Percentiles rank a stretch among this genome's conserved stretches.
Evolutionary conservation across 305 asterid genomes (phyloP).

Genomic region (Rubia occidens): DNA sequence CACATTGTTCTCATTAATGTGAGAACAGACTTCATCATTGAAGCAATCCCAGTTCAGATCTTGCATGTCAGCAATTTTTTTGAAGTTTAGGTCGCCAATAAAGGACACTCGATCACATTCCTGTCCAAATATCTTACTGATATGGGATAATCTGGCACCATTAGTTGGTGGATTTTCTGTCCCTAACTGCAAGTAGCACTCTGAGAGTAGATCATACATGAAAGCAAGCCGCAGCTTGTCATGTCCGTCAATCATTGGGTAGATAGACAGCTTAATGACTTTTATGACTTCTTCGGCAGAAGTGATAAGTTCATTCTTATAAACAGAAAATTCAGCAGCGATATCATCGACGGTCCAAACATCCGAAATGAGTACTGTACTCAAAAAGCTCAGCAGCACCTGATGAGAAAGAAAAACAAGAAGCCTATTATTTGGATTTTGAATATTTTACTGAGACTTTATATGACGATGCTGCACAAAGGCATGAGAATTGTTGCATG

Average conservation of each 20-base stretch:
- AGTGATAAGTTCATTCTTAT: conserved; percentile 47
- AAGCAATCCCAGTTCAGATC: conserved; percentile 59
- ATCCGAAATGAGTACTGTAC: conserved; percentile 63
- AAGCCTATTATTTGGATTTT: neutral
- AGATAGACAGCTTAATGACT: conserved; percentile 44
- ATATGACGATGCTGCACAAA: neutral
- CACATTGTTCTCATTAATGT: conserved; percentile 57
- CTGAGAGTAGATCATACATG: conserved; percentile 62
- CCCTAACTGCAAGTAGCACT: conserved; percentile 56
- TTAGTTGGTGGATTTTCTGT: conserved; percentile 28
- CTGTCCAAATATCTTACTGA: conserved; percentile 48
- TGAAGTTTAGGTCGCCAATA: conserved; percentile 59
- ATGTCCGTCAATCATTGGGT: conserved; percentile 68
- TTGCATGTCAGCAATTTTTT: conserved; percentile 68
- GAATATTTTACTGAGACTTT: neutral
- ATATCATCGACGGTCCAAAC: conserved; percentile 68
- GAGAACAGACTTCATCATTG: conserved; percentile 60
- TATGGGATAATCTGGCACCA: conserved; percentile 34
- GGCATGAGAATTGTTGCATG: conserved; percentile 8
- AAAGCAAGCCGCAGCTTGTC: conserved; percentile 79
- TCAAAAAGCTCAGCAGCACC: conserved; percentile 73
- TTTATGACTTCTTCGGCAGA: conserved; percentile 57
- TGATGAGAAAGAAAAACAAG: conserved; percentile 26
- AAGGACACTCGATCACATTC: conserved; percentile 72
- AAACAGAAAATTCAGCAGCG: conserved; percentile 48